phyloP scores from a whole-genome alignment of 345 rosid genomes.

The Dovyalis caffra region DNA sequence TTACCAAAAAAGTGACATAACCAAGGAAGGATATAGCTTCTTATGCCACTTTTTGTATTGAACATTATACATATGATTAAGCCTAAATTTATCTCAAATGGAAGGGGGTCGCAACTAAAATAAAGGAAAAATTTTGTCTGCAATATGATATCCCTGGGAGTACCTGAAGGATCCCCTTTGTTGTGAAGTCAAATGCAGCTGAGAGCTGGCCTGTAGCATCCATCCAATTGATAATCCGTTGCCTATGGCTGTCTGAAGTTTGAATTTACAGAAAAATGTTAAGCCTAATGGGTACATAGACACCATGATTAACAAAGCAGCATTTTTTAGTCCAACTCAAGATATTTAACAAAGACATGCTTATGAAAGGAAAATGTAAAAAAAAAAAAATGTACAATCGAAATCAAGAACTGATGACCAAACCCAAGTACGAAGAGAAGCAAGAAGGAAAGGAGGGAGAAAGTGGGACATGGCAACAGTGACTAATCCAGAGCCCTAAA shows the following conservation, averaged over 20 bases:
- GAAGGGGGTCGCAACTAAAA: not conserved
- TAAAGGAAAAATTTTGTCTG: not conserved
- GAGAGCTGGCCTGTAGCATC: conserved; percentile 74
- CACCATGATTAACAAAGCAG: not conserved
- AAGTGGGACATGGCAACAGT: no score
- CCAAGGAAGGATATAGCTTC: not conserved
- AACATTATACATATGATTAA: not conserved
- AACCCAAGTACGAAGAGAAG: no score
- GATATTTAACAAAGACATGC: not conserved
- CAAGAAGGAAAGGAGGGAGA: no score
- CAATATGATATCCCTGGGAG: not conserved
- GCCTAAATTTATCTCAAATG: not conserved
- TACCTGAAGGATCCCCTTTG: conserved; percentile 90
- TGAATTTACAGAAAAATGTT: not conserved
- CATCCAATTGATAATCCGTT: conserved; percentile 80
- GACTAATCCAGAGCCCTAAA: no score
- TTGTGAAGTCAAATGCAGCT: conserved; percentile 91
- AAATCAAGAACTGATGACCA: no score
- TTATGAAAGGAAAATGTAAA: not conserved
- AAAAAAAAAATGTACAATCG: not conserved
- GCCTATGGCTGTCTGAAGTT: conserved; percentile 73
- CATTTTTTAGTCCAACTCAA: not conserved
- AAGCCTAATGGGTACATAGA: not conserved
- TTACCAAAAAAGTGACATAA: conserved; percentile 4
- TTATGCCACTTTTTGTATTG: not conserved